phyloP scores from a whole-genome alignment of 2,329 filamentous ascomycete species.

The Colletotrichum lentis region DNA sequence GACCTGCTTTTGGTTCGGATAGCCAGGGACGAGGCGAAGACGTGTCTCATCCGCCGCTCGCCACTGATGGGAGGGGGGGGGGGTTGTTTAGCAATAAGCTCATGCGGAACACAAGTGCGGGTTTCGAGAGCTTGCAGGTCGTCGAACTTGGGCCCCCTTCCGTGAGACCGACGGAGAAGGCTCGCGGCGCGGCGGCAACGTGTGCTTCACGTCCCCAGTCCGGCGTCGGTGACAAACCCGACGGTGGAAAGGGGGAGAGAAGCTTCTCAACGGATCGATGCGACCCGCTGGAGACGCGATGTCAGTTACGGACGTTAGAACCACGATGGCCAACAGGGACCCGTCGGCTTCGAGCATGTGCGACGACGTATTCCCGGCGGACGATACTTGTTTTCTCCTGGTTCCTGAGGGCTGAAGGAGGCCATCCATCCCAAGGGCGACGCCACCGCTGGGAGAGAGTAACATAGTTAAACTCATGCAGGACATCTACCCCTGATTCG shows the following conservation, averaged over 20 bases:
- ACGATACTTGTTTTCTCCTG: not conserved
- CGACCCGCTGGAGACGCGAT: not conserved
- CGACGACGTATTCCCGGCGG: not conserved
- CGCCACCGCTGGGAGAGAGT: constrained; percentile 2
- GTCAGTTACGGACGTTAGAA: constrained; percentile 20
- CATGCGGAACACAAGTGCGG: constrained; percentile 9
- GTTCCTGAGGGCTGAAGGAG: not conserved
- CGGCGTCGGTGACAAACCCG: not conserved
- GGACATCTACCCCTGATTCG: constrained; percentile 30
- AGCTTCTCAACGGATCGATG: constrained; percentile 17
- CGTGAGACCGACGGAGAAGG: constrained; percentile 14
- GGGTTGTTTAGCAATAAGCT: constrained; percentile 18
- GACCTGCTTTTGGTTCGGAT: constrained; percentile 13
- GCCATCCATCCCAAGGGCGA: not conserved
- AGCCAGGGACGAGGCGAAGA: constrained; percentile 16
- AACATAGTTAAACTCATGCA: constrained; percentile 27
- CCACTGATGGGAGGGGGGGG: not conserved
- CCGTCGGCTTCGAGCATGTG: constrained; percentile 26
- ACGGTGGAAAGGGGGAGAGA: not conserved
- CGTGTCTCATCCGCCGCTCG: constrained; percentile 28
- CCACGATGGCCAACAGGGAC: constrained; percentile 7
- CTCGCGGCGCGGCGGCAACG: not conserved
- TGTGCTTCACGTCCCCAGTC: constrained; percentile 17
- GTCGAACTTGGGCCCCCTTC: constrained; percentile 1
- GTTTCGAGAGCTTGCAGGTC: constrained; percentile 13